Evolutionary conservation across 73 alveolate genomes (phyloP), one percentile per base, ranked within the genome.

Genomic region (Paramecium bursaria): DNA sequence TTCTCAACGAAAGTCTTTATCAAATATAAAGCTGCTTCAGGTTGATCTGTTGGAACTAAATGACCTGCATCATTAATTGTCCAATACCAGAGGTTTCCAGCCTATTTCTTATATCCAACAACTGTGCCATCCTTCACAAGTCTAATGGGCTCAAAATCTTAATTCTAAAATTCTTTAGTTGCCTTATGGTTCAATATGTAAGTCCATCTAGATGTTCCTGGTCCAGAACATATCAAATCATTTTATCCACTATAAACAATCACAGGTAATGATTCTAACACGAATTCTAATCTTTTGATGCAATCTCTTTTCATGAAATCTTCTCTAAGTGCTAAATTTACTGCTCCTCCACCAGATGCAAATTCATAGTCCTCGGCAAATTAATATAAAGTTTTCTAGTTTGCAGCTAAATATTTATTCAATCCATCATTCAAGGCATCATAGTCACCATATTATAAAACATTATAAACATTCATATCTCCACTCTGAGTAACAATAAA

Each of bases 251-350:
- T 77, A 22, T 77, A 77, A 3, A 77, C 44, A 11, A 77, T 44
- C 39, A 77, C 33, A 26, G 75, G 74, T 13, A 77, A 6, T 2
- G 39, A n/a, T 57, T 21, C 19, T 4, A 77, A 29, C 13, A 77
- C 52, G 23, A 52, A 47, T 21, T 77, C 88, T 0, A 77, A 49
- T 77, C 73, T 77, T 23, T 4, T 10, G 1, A 77, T 42, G 9
- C 73, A 54, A 77, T 77, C 88, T 39, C 82, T 67, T 22, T 44
- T 47, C 88, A 77, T 77, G 10, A 77, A 77, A 50, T 77, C 88
- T 6, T 27, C 9, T n/a, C 35, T 35, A 46, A 76, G 39, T 19
- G 88, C 77, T 46, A 48, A 48, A n/a, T 75, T 25, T 2, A 75
- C 87, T 50, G 76, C 50, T 47, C 50, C 51, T 26, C 50, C 87